Conservation (phyloP, 2,329 filamentous ascomycete genomes). For the Monosporascus cannonballus region DNA sequence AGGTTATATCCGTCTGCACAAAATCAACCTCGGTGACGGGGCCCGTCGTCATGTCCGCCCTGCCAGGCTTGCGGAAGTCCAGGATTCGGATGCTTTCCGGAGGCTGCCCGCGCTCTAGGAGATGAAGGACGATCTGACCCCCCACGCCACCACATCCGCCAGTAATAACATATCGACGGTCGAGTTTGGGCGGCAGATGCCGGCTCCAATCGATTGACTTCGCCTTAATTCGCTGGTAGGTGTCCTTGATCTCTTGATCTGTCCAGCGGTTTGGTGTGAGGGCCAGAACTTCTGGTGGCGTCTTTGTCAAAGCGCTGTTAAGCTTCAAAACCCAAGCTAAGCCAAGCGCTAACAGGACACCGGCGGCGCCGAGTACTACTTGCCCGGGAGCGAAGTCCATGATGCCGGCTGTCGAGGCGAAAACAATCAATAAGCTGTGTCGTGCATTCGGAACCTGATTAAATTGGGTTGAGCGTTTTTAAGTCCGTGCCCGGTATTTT, state of each 20-base stretch:
- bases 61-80: slow-evolving; percentile 36
- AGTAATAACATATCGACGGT: slow-evolving; percentile 31
- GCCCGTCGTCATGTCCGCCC: slow-evolving; percentile 31
- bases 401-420: background rate
- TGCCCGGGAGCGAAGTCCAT: background rate
- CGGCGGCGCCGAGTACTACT: slow-evolving; percentile 7
- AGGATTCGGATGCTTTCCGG: slow-evolving; percentile 41
- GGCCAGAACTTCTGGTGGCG: slow-evolving; percentile 21
- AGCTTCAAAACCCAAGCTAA: slow-evolving; percentile 23
- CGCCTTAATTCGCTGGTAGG: slow-evolving; percentile 25
- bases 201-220: slow-evolving; percentile 22
- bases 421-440: no score
- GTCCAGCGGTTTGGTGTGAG: slow-evolving; percentile 27
- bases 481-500: no score
- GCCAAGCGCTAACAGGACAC: slow-evolving; percentile 11
- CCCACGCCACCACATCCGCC: slow-evolving; percentile 40
- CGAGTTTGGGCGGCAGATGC: slow-evolving; percentile 26
- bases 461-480: no score
- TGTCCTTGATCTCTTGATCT: slow-evolving; percentile 20
- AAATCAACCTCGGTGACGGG: slow-evolving; percentile 30
- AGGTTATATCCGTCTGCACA: slow-evolving; percentile 38
- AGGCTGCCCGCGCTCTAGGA: slow-evolving; percentile 39
- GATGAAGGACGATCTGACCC: slow-evolving; percentile 40
- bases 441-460: no score
- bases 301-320: slow-evolving; percentile 25